phyloP scores from a whole-genome alignment of 2,329 filamentous ascomycete species.

The Aspergillus arachidicola region DNA sequence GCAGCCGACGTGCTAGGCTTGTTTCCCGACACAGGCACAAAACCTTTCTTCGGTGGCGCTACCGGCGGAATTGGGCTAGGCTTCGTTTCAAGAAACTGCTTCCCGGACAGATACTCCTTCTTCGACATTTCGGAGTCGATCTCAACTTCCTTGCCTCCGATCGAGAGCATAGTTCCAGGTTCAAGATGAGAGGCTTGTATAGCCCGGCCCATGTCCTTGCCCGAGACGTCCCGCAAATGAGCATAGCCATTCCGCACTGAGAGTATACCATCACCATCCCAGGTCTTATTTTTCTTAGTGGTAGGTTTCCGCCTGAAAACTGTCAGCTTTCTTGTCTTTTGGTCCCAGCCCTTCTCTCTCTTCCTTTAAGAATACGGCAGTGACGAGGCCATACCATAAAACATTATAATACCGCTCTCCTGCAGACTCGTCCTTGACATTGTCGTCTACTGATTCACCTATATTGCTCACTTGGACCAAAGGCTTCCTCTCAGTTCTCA shows the following conservation, averaged over 20 bases:
- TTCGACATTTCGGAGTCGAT: constrained; percentile 64
- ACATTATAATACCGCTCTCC: constrained; percentile 50
- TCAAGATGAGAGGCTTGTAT: constrained; percentile 59
- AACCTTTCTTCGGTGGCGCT: constrained; percentile 23
- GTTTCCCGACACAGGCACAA: constrained; percentile 17
- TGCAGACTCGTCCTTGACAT: constrained; percentile 4
- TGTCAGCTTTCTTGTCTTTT: not conserved
- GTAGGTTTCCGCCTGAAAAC: constrained; percentile 65
- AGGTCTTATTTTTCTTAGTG: constrained; percentile 74
- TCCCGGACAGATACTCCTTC: constrained; percentile 56
- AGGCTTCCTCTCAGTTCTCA: constrained; percentile 30
- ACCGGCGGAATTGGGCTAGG: constrained; percentile 17
- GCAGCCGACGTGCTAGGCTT: constrained; percentile 13
- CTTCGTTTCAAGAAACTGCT: constrained; percentile 29
- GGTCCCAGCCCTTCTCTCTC: not conserved
- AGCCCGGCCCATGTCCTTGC: constrained; percentile 63
- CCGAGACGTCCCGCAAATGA: constrained; percentile 63
- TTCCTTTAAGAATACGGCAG: not conserved
- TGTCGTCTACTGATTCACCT: constrained; percentile 12
- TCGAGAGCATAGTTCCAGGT: constrained; percentile 61
- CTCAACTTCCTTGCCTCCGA: constrained; percentile 70
- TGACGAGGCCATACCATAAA: constrained; percentile 42
- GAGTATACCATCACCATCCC: constrained; percentile 73
- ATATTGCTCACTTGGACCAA: constrained; percentile 35
- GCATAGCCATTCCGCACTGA: constrained; percentile 60